Evolutionary conservation across 2,329 filamentous ascomycete genomes (phyloP), one percentile per base, ranked within the genome.

Genomic region (Nannizziopsis barbatae): DNA sequence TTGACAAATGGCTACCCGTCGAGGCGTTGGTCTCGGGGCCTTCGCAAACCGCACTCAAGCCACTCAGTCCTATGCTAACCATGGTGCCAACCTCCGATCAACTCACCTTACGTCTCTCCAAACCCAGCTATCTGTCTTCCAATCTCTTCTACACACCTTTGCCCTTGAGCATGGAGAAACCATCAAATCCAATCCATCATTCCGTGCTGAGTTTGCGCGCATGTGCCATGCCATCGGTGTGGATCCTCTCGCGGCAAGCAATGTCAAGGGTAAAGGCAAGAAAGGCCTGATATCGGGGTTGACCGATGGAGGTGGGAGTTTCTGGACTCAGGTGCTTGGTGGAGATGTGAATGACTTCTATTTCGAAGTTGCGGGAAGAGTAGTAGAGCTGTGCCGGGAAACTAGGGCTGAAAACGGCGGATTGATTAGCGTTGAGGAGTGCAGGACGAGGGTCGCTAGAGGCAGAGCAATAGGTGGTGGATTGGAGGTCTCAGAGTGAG

Each of bases 181-280:
- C 60, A 98, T 98, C 52, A 89, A 90, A 54, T 94, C 88, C 2
- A 89, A 96, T 65, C 92, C 92, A 5, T 83, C 80, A 7, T 98
- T 98, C 67, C 86, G 92, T 52, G 88, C 90, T 31, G 90, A 98
- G 68, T 98, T 98, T 63, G 90, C 92, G 2, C 87, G 90, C 65
- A 98, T 98, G 92, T 98, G 92, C 70, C 81, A 88, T 60, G 88
- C 89, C 53, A 95, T 98, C 57, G 92, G 92, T 42, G 88, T 98
- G 10, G 92, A 98, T 65, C 93, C 92, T 1, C 75, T 98, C 14
- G 87, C 88, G n/a, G 80, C 76, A 50, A 75, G 71, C 57, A 79
- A 74, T 59, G 67, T 70, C 52, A 65, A 71, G 56, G 71, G 72
- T 45, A 71, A 71, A 52, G 66, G 66, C 41, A 69, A 65, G 3